Base-by-base conservation (phyloP, 768 basidiomycete species). In the Panellus pusillus region DNA sequence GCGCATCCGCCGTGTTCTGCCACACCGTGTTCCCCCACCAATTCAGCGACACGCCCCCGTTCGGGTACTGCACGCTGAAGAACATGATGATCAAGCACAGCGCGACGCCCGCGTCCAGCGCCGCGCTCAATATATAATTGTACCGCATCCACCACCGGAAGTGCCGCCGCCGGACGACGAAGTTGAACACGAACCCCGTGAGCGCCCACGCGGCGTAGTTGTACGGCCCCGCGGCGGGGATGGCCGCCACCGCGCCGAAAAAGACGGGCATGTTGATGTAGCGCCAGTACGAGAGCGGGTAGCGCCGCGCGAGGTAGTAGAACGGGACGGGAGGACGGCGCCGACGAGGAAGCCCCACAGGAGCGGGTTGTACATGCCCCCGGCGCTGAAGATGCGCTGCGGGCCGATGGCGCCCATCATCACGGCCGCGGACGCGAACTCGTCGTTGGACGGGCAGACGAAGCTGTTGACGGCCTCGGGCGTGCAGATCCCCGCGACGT, bases 291-390 rank as follows among this genome's bases (percentile, higher is more conserved):
- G 88, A 91, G 44, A 86, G 79, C 17, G 91, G 91, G 73, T 77
- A 91, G 44, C 88, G 82, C 54, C 83, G 84, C 9, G 89, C 85
- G 54, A 90, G 86, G 70, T 87, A 73, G 75, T 88, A 93, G 77
- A 88, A 88, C 8, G 89, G 86, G 62, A 93, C 79, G 19, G 91
- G 2, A 84, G 73, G 50, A 86, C 39, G n/a, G 83, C 79, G 44
- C 92, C 91, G 57, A 91, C 68, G 53, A 84, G 73, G 79, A 93
- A 90, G 75, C 86, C 87, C 75, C 74, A 91, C 32, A 87, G 61
- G 17, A 88, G 63, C 12, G 79, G 70, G 50, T 77, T 76, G 68
- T 89, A 84, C 69, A 80, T 72, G 36, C 74, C 70, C 19, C 87
- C 89, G 1, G 72, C 66, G 54, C 78, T 80, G 75, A 90, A 92